phyloP scores from a whole-genome alignment of 257 asterid genomes.

The Leptodermis oblonga region DNA sequence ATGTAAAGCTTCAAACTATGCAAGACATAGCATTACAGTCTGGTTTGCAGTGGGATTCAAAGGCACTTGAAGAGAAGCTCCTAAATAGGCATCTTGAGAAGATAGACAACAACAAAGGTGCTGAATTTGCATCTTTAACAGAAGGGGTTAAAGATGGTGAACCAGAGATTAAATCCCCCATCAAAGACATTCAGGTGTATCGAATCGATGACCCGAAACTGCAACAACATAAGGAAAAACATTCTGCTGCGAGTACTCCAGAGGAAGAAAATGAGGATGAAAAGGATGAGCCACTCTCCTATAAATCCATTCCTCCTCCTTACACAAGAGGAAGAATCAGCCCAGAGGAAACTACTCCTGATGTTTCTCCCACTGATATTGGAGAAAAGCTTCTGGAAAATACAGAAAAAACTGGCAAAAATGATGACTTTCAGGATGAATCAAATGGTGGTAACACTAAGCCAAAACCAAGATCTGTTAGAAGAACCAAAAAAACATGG shows the following conservation, averaged over 20 bases:
- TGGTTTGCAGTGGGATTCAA: slow-evolving; percentile 58
- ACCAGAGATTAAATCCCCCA: slow-evolving; percentile 2
- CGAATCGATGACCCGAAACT: slow-evolving; percentile 1
- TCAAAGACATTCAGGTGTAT: slow-evolving; percentile 41
- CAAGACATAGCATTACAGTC: slow-evolving; percentile 62
- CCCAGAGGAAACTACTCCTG: slow-evolving; percentile 13
- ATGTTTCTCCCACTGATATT: slow-evolving; percentile 5
- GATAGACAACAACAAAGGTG: slow-evolving; percentile 7
- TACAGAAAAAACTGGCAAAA: background rate
- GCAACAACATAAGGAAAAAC: slow-evolving; percentile 21
- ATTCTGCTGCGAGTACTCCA: slow-evolving; percentile 3
- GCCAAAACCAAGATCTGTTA: slow-evolving; percentile 42
- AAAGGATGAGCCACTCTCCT: slow-evolving; percentile 17
- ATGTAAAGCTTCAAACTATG: slow-evolving; percentile 60
- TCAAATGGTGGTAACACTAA: slow-evolving; percentile 17
- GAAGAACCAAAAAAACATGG: slow-evolving; percentile 34
- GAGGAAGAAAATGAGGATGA: slow-evolving; percentile 31
- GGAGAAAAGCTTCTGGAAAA: slow-evolving; percentile 4
- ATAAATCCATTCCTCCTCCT: slow-evolving; percentile 45
- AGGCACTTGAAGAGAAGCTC: slow-evolving; percentile 59
- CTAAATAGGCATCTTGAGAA: slow-evolving; percentile 15
- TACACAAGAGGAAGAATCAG: slow-evolving; percentile 27
- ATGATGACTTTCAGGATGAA: slow-evolving; percentile 8
- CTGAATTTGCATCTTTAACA: slow-evolving; percentile 9
- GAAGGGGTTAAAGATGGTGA: slow-evolving; percentile 7